Base-by-base conservation (phyloP, 225 moss, liverwort and hornwort species). In the Ulota crispa region DNA sequence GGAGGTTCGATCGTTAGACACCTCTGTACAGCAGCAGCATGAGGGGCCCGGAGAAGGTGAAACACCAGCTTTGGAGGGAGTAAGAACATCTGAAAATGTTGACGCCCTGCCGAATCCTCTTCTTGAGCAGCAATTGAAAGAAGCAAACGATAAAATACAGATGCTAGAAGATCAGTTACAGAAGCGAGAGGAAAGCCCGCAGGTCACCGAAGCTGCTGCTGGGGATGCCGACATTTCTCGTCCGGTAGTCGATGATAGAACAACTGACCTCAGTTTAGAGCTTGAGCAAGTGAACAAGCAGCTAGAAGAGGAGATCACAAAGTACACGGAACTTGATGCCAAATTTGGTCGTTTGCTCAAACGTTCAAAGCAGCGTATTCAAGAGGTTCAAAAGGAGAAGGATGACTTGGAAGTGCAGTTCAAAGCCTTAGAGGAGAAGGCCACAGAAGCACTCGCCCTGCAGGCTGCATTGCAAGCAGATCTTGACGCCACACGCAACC, bases 381-480 rank as follows among this genome's bases (percentile, higher is more conserved):
- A 95, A 89, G 98, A 98, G 84, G 94, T 94, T 70, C 94, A 93
- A 73, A 98, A 95, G 89, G 98, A 98, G 85, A 98, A 92, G 82
- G 98, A 95, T 42, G 95, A 98, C 59, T 23, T 92, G 81, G 98
- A 95, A 86, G 86, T 79, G 62, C 92, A 91, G 78, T 83, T 94
- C 36, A 82, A 90, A 78, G 87, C 86, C 70, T 80, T 71, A 75
- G 83, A 89, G 76, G 95, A 89, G 62, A 95, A 92, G 88, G 85
- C 89, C 12, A 79, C 89, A 34, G 86, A 95, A 84, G 95, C 92
- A 67, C 73, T 90, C 45, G 91, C 91, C 65, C 87, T 84, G 67
- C 96, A 92, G 84, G 91, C 93, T 77, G 81, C 92, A 63, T 72
- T 95, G 68, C 94, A 95, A 85, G 90, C 91, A 88, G 94, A 98